These are phyloP conservation scores for Ustilago sp. DNA, from an alignment of 1,284 basidiomycete genomes.

Conservation along the genomic window DNA sequence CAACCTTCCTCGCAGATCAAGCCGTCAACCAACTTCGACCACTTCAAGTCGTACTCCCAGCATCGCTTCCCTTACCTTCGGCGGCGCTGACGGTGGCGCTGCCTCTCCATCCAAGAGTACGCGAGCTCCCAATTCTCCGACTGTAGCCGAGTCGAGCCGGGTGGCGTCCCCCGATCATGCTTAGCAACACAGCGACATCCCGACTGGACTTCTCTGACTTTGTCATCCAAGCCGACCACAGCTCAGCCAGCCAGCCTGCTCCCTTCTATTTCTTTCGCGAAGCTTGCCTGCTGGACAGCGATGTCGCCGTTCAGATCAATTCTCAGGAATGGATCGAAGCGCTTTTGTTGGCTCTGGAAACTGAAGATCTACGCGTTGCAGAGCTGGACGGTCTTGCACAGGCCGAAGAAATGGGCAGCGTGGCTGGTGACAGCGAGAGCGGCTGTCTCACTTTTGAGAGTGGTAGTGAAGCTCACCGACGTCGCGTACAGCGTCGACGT, in stretches of 20 bases:
- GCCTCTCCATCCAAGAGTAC: conserved; percentile 27
- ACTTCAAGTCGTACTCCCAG: conserved; percentile 45
- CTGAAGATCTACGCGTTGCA: conserved; percentile 22
- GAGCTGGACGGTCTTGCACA: conserved; percentile 38
- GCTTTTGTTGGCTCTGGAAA: conserved; percentile 26
- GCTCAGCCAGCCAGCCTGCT: conserved; percentile 24
- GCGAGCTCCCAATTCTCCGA: conserved; percentile 33
- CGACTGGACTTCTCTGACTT: conserved; percentile 36
- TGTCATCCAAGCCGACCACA: conserved; percentile 27
- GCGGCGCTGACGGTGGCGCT: conserved; percentile 19
- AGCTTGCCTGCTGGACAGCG: conserved; percentile 37
- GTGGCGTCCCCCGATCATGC: conserved; percentile 29
- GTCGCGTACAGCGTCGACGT: conserved; percentile 18
- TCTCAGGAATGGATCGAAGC: conserved; percentile 44
- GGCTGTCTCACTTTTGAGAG: conserved; percentile 51
- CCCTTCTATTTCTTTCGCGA: conserved; percentile 48
- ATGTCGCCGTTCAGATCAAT: conserved; percentile 27
- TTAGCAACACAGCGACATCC: background rate
- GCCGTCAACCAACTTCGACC: conserved; percentile 17
- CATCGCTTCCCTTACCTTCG: conserved; percentile 36
- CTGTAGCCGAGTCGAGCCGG: conserved; percentile 21
- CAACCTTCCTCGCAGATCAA: conserved; percentile 9
- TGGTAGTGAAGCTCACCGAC: conserved; percentile 38
- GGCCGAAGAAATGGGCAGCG: conserved; percentile 51
- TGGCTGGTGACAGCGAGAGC: conserved; percentile 44